Base-by-base conservation (phyloP, 257 asterid genomes). In the Lycium barbarum region DNA sequence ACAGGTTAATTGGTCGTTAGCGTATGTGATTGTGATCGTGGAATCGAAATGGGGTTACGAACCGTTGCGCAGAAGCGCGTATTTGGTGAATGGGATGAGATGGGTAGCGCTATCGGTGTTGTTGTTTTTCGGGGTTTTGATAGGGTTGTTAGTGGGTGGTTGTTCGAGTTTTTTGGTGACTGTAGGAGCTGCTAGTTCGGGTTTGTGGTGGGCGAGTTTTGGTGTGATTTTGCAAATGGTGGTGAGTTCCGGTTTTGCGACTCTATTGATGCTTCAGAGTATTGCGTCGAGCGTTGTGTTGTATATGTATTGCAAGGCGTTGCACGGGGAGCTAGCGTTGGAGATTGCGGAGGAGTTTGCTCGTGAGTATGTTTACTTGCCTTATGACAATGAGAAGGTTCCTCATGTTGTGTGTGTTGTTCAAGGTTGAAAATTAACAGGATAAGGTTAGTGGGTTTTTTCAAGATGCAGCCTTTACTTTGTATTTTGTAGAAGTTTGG, bases 341-440 rank as follows among this genome's bases (percentile, higher is more conserved):
- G 98, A 97, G 88, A 95, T 95, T 51, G 97, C 95, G 0, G 96
- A 93, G 86, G 99, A 95, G 91, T 97, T 95, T 79, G 89, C 94
- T 0, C 86, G 87, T 9, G 97, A 93, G 87, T 97, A 95, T 84
- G 88, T 95, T 8, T 93, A 96, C 86, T 84, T 97, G 91, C 98
- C 99, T 15, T 90, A 89, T 49, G 99, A 93, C 87, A 93, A 88
- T 83, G 94, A 92, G 79, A 95, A 97, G 90, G 94, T 95, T 83
- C 93, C 98, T 38, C 98, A 91, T 86, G 94, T 97, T 88, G 96
- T 93, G 81, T 93, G 93, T 74, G 95, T 94, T 61, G 92, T 87
- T 68, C 85, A 86, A 43, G 88, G 76, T 43, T 84, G 81, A 80
- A 38, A 26, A 26, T 26, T 6, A 40, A 7, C 9, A 20, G 47